phyloP scores from a whole-genome alignment of 306 rosid genomes.

The Adenanthera pavonina region DNA sequence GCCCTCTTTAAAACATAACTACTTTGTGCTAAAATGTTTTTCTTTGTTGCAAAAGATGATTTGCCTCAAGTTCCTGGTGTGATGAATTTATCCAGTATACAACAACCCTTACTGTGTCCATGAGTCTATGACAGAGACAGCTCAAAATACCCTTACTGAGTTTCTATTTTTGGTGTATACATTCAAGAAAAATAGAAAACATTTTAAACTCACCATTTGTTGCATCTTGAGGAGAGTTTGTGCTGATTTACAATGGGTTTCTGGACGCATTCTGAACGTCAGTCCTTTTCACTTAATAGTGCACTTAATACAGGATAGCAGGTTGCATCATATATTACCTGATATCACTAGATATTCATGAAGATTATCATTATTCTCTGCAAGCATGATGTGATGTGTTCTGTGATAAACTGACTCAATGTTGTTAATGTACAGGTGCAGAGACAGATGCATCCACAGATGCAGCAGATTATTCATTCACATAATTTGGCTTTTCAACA shows the following conservation, averaged over 20 bases:
- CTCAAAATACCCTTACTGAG: not conserved
- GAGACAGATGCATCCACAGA: constrained; percentile 79
- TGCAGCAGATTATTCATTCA: constrained; percentile 68
- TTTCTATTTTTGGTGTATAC: constrained; percentile 2
- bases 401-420: constrained; percentile 18
- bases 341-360: constrained; percentile 18
- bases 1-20: constrained; percentile 21
- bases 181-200: not conserved
- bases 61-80: not conserved
- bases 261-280: not conserved
- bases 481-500: constrained; percentile 58
- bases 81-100: not conserved
- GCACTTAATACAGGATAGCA: not conserved
- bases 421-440: constrained; percentile 48
- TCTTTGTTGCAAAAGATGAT: not conserved
- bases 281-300: constrained; percentile 9
- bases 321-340: constrained; percentile 13
- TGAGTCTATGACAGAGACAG: not conserved
- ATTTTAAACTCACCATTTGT: constrained; percentile 6
- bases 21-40: constrained; percentile 21
- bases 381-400: constrained; percentile 22
- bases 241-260: not conserved
- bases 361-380: constrained; percentile 1
- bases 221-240: constrained; percentile 24
- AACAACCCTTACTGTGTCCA: not conserved